phyloP scores from a whole-genome alignment of 805 yeast genomes.

The Starmerella davenportii region DNA sequence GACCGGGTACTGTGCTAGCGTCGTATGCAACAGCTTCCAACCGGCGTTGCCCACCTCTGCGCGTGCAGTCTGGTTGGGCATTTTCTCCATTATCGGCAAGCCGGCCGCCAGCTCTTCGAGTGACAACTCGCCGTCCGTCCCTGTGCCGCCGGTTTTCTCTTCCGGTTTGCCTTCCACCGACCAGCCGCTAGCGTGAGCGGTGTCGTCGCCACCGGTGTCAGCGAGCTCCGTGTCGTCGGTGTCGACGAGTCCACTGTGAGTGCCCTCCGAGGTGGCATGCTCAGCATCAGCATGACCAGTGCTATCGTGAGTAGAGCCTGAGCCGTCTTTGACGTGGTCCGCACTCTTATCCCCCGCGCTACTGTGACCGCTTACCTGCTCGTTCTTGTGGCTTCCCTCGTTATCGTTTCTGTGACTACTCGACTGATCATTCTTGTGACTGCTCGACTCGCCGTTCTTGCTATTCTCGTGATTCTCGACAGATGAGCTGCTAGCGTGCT shows the following conservation, averaged over 20 bases:
- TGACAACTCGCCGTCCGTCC: background rate
- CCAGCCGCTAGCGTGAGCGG: background rate
- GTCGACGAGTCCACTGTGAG: background rate
- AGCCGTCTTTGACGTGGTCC: background rate
- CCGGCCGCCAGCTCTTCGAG: slow-evolving; percentile 15
- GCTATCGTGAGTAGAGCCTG: background rate
- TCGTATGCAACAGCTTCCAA: slow-evolving; percentile 84
- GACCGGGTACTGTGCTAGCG: slow-evolving; percentile 82
- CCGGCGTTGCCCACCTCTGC: slow-evolving; percentile 82
- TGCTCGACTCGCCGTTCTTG: background rate
- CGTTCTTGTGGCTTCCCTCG: background rate
- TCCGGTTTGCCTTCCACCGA: background rate
- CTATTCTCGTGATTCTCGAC: background rate
- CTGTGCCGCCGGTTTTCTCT: background rate
- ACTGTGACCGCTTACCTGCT: background rate
- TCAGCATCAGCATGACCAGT: background rate
- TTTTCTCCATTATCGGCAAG: slow-evolving; percentile 71
- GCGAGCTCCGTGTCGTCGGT: background rate
- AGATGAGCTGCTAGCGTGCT: background rate
- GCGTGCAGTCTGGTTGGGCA: slow-evolving; percentile 67
- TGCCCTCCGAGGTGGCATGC: background rate
- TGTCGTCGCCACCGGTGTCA: background rate
- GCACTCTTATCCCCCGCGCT: background rate
- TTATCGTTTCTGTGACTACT: background rate
- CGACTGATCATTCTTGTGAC: background rate